Evolutionary conservation across 2,329 filamentous ascomycete species (phyloP).

Genomic region (Phialophora macrospora): DNA sequence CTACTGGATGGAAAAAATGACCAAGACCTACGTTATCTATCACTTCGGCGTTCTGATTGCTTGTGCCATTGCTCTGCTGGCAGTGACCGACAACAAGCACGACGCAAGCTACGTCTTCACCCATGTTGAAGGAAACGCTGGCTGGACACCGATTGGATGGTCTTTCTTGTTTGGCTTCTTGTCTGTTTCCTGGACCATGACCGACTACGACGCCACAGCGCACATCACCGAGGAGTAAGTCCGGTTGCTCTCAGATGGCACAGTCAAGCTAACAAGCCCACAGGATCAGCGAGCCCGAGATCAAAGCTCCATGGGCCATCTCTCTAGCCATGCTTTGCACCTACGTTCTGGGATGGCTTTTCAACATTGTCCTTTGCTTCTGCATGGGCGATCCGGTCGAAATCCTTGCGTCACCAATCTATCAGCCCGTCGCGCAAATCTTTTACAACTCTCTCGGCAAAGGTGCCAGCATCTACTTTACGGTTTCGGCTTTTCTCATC

Average conservation of each 20-base stretch:
- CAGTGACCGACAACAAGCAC: conserved; percentile 58
- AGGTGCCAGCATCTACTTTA: conserved; percentile 59
- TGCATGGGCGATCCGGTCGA: conserved; percentile 58
- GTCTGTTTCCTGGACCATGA: conserved; percentile 66
- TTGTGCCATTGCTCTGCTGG: conserved; percentile 58
- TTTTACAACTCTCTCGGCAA: conserved; percentile 64
- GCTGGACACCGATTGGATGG: conserved; percentile 61
- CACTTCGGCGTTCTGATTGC: conserved; percentile 59
- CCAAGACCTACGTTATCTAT: conserved; percentile 63
- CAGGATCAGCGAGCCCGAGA: conserved; percentile 54
- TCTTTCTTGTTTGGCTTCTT: conserved; percentile 66
- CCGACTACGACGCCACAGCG: conserved; percentile 56
- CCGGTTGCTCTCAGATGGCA: not conserved
- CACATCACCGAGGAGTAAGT: conserved; percentile 58
- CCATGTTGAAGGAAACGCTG: conserved; percentile 56
- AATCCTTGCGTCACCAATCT: conserved; percentile 54
- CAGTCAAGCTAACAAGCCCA: conserved; percentile 39
- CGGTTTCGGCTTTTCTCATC: conserved; percentile 62
- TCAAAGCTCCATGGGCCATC: conserved; percentile 62
- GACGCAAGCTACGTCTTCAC: conserved; percentile 61
- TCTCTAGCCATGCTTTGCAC: conserved; percentile 61
- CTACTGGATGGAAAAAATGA: conserved; percentile 62
- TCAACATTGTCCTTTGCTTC: conserved; percentile 64
- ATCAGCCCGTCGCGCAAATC: conserved; percentile 62
- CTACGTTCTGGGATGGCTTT: conserved; percentile 60